These are phyloP conservation scores for Scheffersomyces insectosa DNA, from an alignment of 1,139 yeast genomes.

Conservation along the genomic window DNA sequence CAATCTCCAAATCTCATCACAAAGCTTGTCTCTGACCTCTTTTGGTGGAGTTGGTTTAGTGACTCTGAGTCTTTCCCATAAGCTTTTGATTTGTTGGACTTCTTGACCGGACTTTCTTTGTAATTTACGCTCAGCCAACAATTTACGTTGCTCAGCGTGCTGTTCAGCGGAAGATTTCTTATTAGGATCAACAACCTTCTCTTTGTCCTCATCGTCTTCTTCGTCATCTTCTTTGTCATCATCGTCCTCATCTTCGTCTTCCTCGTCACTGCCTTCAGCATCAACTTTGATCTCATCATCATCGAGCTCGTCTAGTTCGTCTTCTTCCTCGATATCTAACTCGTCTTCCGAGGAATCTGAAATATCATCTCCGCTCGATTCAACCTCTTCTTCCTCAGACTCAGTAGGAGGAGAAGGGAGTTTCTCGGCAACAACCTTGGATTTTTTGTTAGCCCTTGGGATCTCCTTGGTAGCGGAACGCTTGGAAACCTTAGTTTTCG, in stretches of 20 bases:
- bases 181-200: slow-evolving; percentile 33
- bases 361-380: slow-evolving; percentile 6
- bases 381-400: slow-evolving; percentile 24
- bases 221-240: slow-evolving; percentile 17
- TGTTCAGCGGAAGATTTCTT: slow-evolving; percentile 63
- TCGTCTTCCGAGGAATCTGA: slow-evolving; percentile 11
- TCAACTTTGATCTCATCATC: slow-evolving; percentile 17
- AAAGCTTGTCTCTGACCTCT: slow-evolving; percentile 72
- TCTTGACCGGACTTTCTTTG: slow-evolving; percentile 83
- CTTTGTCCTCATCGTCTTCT: slow-evolving; percentile 11
- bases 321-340: slow-evolving; percentile 19
- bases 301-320: slow-evolving; percentile 22
- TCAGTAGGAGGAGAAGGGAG: slow-evolving; percentile 19
- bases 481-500: slow-evolving; percentile 30
- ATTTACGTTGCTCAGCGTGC: slow-evolving; percentile 81
- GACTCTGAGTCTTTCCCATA: slow-evolving; percentile 92
- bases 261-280: slow-evolving; percentile 18
- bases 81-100: slow-evolving; percentile 78
- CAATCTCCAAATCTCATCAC: slow-evolving; percentile 83
- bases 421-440: slow-evolving; percentile 21
- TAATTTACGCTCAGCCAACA: slow-evolving; percentile 79
- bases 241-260: slow-evolving; percentile 16
- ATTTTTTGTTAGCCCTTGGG: slow-evolving; percentile 25
- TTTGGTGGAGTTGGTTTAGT: slow-evolving; percentile 82
- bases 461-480: slow-evolving; percentile 26